A percentile compares a stretch with the other conserved stretches of the same genome.
phyloP scores from a whole-genome alignment of 2,329 filamentous ascomycete species.

The Purpureocillium lavendulum region DNA sequence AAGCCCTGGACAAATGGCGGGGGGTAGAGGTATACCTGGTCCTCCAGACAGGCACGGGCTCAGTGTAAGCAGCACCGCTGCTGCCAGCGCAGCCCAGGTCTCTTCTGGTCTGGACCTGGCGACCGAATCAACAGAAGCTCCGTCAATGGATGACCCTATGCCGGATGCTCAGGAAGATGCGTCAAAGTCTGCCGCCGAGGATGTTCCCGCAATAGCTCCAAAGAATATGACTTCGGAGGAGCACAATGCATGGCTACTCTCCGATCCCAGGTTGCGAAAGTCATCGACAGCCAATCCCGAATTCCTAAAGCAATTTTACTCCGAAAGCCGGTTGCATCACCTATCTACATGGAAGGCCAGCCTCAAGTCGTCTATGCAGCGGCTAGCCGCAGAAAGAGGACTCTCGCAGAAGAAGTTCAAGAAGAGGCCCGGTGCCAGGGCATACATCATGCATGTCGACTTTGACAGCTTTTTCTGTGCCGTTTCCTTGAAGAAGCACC shows the following conservation, averaged over 20 bases:
- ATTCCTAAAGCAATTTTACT: conserved; percentile 90
- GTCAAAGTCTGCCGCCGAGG: neutral
- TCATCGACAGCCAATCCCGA: conserved; percentile 88
- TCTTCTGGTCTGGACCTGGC: too few species aligned
- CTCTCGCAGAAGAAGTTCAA: conserved; percentile 35
- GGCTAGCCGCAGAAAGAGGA: conserved; percentile 62
- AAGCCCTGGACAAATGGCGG: conserved; percentile 10
- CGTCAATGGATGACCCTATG: neutral
- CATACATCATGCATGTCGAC: conserved; percentile 91
- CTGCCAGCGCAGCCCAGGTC: too few species aligned
- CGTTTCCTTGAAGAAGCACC: conserved; percentile 71
- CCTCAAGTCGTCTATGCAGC: conserved; percentile 81
- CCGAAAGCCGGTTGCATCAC: conserved; percentile 90
- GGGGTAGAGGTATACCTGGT: neutral
- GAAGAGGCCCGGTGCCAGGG: conserved; percentile 52
- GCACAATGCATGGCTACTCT: conserved; percentile 77
- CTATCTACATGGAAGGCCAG: conserved; percentile 95
- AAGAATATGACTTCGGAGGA: conserved; percentile 83
- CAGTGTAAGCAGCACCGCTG: neutral
- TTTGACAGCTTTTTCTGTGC: conserved; percentile 99
- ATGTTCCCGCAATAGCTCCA: conserved; percentile 7
- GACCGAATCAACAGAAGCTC: neutral
- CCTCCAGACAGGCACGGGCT: neutral
- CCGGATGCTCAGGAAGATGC: neutral
- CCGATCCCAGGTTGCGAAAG: conserved; percentile 78